Evolutionary conservation across 2,329 filamentous ascomycete genomes (phyloP).

Genomic region (Apiospora koreana): DNA sequence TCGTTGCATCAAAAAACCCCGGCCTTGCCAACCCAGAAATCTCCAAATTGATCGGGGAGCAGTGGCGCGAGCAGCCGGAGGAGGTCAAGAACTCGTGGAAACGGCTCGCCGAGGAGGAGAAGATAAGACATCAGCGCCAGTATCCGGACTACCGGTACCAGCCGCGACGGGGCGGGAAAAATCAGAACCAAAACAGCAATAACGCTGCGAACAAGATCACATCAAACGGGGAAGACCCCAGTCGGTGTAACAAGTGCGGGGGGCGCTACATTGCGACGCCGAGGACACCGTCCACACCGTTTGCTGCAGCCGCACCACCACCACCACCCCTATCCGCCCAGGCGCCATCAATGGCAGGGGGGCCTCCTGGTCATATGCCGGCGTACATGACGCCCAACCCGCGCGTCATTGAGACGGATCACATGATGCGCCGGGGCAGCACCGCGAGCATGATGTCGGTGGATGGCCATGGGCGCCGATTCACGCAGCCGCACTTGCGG

Average conservation of each 20-base stretch:
- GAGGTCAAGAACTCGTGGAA: conserved; percentile 86
- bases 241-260: conserved; percentile 70
- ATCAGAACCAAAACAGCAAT: conserved; percentile 29
- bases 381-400: conserved; percentile 27
- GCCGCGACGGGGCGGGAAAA: conserved; percentile 65
- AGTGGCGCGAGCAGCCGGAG: conserved; percentile 79
- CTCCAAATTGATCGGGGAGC: conserved; percentile 92
- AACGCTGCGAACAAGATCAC: conserved; percentile 23
- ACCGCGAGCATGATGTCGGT: conserved; percentile 37
- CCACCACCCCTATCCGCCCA: conserved; percentile 25
- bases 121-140: conserved; percentile 81
- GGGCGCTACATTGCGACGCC: conserved; percentile 67
- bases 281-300: conserved; percentile 56
- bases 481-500: conserved; percentile 44
- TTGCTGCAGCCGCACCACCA: conserved; percentile 31
- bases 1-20: conserved; percentile 80
- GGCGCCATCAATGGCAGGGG: conserved; percentile 5
- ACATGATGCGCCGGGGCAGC: conserved; percentile 31
- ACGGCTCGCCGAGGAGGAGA: conserved; percentile 87
- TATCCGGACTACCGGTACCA: conserved; percentile 96
- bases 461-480: conserved; percentile 65
- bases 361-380: conserved; percentile 17
- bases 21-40: conserved; percentile 93
- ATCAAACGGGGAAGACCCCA: conserved; percentile 43
- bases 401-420: conserved; percentile 30